phyloP scores from a whole-genome alignment of 2,329 filamentous ascomycete species.

The Ophiocordyceps australis region DNA sequence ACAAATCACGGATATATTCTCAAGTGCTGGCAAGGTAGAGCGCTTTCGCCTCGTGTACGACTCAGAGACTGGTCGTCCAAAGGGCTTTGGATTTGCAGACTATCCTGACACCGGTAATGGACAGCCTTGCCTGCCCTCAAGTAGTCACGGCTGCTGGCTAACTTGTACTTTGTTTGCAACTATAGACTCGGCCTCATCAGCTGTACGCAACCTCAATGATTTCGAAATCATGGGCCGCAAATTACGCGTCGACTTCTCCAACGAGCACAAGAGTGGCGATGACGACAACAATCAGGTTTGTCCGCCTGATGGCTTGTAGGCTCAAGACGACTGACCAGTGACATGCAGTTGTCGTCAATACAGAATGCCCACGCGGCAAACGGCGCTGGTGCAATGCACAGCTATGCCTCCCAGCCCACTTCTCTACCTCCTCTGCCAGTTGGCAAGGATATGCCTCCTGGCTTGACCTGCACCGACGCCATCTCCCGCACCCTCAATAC shows the following conservation, averaged over 20 bases:
- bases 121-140: too few species aligned
- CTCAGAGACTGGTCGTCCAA: constrained; percentile 82
- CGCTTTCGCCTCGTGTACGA: constrained; percentile 92
- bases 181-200: constrained; percentile 62
- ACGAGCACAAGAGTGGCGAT: constrained; percentile 65
- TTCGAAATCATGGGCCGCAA: constrained; percentile 91
- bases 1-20: constrained; percentile 87
- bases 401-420: constrained; percentile 19
- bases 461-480: constrained; percentile 70
- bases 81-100: constrained; percentile 93
- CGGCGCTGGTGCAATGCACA: constrained; percentile 10
- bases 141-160: too few species aligned
- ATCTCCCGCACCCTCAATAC: constrained; percentile 84
- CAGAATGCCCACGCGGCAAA: constrained; percentile 13
- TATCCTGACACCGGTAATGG: constrained; percentile 81
- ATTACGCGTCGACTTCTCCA: constrained; percentile 87
- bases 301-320: neutral
- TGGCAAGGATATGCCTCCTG: constrained; percentile 67
- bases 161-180: too few species aligned
- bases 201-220: constrained; percentile 89
- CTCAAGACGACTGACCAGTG: neutral
- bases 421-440: constrained; percentile 65
- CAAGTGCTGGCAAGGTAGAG: constrained; percentile 72
- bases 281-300: constrained; percentile 17
- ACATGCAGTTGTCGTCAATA: constrained; percentile 5